Percentiles rank a stretch among this genome's conserved stretches.
Evolutionary conservation across 176 grass and related monocot genomes (phyloP).

Genomic region (Pontederia crassipes): DNA sequence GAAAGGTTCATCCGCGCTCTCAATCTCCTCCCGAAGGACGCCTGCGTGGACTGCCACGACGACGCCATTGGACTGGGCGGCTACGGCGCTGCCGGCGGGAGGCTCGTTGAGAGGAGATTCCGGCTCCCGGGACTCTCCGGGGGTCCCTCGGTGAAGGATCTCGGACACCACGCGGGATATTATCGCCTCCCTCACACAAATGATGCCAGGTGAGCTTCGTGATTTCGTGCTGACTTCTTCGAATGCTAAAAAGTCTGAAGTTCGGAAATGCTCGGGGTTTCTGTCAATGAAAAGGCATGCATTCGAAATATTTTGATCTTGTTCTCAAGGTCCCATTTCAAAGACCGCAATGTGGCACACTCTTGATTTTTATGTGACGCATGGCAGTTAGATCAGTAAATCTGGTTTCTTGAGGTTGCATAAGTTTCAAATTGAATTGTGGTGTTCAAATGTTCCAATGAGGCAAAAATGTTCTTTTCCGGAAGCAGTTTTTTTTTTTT

Average conservation of each 20-base stretch:
- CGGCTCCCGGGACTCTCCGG: slow-evolving; percentile 32
- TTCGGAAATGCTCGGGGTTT: not conserved
- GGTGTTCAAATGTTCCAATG: too few relatives aligned
- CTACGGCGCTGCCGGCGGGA: slow-evolving; percentile 17
- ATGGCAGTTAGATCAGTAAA: too few relatives aligned
- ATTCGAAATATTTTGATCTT: too few relatives aligned
- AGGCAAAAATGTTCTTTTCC: too few relatives aligned
- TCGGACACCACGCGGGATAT: slow-evolving; percentile 82
- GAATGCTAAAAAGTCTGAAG: not conserved
- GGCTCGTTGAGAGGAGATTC: slow-evolving; percentile 47
- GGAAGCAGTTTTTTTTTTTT: too few relatives aligned
- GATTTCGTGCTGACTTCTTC: not conserved
- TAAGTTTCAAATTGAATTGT: too few relatives aligned
- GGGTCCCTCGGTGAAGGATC: slow-evolving; percentile 18
- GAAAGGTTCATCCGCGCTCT: slow-evolving; percentile 61
- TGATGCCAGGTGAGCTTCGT: slow-evolving; percentile 41
- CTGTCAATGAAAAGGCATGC: too few relatives aligned
- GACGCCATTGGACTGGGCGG: not conserved
- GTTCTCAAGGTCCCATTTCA: too few relatives aligned
- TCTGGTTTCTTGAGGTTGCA: too few relatives aligned
- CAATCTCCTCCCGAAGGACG: slow-evolving; percentile 56
- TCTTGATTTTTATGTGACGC: too few relatives aligned
- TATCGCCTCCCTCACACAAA: slow-evolving; percentile 70
- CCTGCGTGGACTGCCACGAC: not conserved
- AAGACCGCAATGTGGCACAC: too few relatives aligned